Evolutionary conservation across 2,329 filamentous ascomycete genomes (phyloP).

Genomic region (Botrytis paeoniae): DNA sequence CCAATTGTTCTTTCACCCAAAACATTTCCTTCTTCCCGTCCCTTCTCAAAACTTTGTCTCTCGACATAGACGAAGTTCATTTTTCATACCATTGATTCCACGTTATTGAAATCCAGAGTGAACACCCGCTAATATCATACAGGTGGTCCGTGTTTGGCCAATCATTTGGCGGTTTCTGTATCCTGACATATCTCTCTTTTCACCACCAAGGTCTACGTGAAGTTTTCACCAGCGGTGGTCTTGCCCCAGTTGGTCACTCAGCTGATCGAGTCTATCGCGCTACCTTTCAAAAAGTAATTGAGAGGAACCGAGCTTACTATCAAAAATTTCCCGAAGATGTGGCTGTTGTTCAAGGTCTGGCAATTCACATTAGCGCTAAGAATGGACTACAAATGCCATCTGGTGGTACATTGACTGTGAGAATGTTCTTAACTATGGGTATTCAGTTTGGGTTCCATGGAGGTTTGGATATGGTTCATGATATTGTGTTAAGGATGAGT

Average conservation of each 20-base stretch:
- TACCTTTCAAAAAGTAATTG: constrained; percentile 65
- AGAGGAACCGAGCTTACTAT: constrained; percentile 75
- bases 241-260: constrained; percentile 70
- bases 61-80: neutral
- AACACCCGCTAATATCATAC: neutral
- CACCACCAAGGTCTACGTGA: constrained; percentile 76
- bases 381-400: constrained; percentile 62
- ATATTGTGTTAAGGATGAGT: constrained; percentile 65
- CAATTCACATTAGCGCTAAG: constrained; percentile 51
- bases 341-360: constrained; percentile 53
- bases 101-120: neutral
- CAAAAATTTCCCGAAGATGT: constrained; percentile 80
- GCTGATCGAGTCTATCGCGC: constrained; percentile 73
- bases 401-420: constrained; percentile 69
- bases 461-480: constrained; percentile 72
- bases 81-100: neutral
- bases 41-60: no score
- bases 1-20: neutral
- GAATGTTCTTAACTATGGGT: constrained; percentile 74
- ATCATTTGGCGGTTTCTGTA: constrained; percentile 88
- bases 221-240: constrained; percentile 78
- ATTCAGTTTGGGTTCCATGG: constrained; percentile 76
- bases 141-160: constrained; percentile 88
- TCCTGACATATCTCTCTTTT: constrained; percentile 78
- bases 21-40: neutral